Evolutionary conservation across 2,329 filamentous ascomycete genomes (phyloP).

Genomic region (Fusarium pseudograminearum): DNA sequence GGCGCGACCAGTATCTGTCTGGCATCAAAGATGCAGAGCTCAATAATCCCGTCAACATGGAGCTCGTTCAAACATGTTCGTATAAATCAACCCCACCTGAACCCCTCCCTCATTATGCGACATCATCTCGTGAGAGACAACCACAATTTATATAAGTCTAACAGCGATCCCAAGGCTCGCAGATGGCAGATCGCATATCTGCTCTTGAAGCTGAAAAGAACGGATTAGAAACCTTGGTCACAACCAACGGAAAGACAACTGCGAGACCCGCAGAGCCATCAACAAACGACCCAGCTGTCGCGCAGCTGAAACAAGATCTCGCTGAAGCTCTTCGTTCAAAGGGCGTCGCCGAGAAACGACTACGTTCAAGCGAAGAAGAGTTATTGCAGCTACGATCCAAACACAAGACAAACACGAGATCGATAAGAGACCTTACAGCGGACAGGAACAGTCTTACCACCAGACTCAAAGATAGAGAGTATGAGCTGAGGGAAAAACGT

Average conservation of each 20-base stretch:
- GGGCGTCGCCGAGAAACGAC: constrained; percentile 72
- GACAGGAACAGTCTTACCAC: constrained; percentile 72
- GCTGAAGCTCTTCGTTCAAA: constrained; percentile 81
- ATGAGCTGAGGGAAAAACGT: constrained; percentile 86
- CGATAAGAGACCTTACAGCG: constrained; percentile 70
- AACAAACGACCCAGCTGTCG: constrained; percentile 51
- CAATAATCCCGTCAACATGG: constrained; percentile 70
- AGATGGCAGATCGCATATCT: constrained; percentile 75
- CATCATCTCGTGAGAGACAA: constrained; percentile 16
- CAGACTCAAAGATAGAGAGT: constrained; percentile 82
- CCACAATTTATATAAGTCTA: constrained; percentile 17
- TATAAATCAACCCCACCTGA: constrained; percentile 33
- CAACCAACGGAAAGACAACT: constrained; percentile 42
- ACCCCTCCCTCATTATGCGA: constrained; percentile 29
- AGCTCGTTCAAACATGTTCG: constrained; percentile 84
- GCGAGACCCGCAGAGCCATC: constrained; percentile 31
- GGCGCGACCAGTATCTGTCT: constrained; percentile 84
- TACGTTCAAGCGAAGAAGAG: constrained; percentile 73
- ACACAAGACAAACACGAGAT: constrained; percentile 68
- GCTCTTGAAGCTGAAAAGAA: constrained; percentile 70
- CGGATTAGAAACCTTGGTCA: constrained; percentile 50
- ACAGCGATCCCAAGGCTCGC: constrained; percentile 63
- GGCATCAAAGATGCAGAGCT: constrained; percentile 79
- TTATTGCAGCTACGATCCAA: constrained; percentile 72
- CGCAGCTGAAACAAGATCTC: constrained; percentile 75